Evolutionary conservation across 352 stramenopile species (phyloP).

Genomic region (Blastocystis sp.): DNA sequence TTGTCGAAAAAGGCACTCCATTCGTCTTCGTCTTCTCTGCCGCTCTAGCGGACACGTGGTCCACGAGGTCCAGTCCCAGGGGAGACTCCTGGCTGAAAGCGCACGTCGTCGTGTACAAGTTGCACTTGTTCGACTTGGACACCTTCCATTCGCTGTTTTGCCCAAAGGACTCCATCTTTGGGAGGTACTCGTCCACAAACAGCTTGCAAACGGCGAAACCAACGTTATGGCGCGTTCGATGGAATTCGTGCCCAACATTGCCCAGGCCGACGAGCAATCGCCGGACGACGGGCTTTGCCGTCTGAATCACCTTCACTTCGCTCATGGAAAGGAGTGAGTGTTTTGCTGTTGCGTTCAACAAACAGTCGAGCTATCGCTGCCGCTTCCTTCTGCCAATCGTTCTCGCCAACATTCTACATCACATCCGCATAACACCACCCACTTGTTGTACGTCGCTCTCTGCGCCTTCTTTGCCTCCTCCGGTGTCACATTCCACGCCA

Average conservation of each 20-base stretch:
- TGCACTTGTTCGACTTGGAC: conserved; percentile 52
- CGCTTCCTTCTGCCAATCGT: conserved; percentile 13
- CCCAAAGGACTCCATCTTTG: conserved; percentile 29
- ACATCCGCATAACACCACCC: background rate
- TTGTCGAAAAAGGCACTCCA: conserved; percentile 57
- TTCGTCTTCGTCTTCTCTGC: conserved; percentile 52
- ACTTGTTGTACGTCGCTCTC: conserved; percentile 62
- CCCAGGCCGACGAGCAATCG: conserved; percentile 56
- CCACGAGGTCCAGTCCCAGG: conserved; percentile 62
- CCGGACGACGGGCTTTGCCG: conserved; percentile 22
- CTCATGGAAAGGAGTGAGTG: conserved; percentile 28
- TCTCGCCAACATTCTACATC: conserved; percentile 62
- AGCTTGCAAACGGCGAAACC: conserved; percentile 64
- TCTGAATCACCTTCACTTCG: background rate
- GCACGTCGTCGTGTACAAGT: background rate
- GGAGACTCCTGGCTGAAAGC: conserved; percentile 40
- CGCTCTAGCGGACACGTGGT: conserved; percentile 46
- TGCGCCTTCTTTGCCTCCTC: conserved; percentile 30
- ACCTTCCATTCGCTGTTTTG: conserved; percentile 24
- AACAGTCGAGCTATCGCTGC: background rate
- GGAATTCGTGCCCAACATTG: conserved; percentile 55
- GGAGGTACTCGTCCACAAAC: conserved; percentile 65
- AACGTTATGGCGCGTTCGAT: conserved; percentile 64
- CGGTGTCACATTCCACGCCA: conserved; percentile 20
- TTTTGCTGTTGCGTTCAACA: background rate